These are phyloP conservation scores for Diaporthe helianthi DNA, from an alignment of 2,329 filamentous ascomycete genomes.

Conservation along the genomic window DNA sequence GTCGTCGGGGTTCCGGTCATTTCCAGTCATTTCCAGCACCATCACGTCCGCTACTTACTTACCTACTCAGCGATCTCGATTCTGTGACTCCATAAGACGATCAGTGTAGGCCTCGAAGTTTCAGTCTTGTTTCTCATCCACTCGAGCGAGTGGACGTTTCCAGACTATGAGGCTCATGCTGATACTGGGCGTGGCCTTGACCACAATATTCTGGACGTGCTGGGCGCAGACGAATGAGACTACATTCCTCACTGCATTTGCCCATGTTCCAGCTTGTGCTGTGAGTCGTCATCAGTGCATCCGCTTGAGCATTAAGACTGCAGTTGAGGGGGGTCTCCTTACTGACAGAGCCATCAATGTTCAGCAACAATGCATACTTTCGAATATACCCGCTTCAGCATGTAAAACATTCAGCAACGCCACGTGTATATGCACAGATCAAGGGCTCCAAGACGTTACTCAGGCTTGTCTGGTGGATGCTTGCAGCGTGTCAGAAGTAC, in stretches of 20 bases:
- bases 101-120: background rate
- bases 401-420: constrained; percentile 38
- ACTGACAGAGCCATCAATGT: background rate
- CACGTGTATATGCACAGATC: constrained; percentile 43
- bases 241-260: constrained; percentile 26
- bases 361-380: constrained; percentile 39
- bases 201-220: constrained; percentile 6
- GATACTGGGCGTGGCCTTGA: background rate
- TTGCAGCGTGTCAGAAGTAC: constrained; percentile 40
- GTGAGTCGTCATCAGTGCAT: background rate
- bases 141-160: background rate
- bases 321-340: background rate
- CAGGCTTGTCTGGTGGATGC: constrained; percentile 38
- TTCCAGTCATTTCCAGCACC: background rate
- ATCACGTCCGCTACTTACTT: background rate
- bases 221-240: constrained; percentile 16
- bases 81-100: constrained; percentile 15
- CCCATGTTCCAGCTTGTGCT: constrained; percentile 14
- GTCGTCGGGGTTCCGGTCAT: background rate
- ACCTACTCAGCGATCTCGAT: constrained; percentile 10
- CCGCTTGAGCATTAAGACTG: background rate
- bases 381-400: constrained; percentile 38
- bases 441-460: constrained; percentile 34
- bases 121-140: background rate
- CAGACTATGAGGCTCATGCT: background rate